Conservation (phyloP, 1,284 basidiomycete species). For the Megacollybia platyphylla region DNA sequence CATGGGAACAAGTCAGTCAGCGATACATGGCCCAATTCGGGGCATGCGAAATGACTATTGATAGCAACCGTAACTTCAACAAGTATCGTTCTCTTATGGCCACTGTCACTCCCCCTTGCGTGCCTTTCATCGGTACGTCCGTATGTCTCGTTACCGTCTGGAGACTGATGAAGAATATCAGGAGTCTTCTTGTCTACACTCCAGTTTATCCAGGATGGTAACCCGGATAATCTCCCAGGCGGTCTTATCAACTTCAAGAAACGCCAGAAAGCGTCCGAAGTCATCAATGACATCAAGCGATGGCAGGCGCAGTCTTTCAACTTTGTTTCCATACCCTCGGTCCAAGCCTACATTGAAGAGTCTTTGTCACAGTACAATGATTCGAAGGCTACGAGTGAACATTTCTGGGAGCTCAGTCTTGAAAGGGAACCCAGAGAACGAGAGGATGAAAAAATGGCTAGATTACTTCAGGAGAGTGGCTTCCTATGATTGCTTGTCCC, state of each 20-base stretch:
- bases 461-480: conserved; percentile 79
- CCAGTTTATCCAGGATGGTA: conserved; percentile 98
- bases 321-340: conserved; percentile 54
- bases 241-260: conserved; percentile 94
- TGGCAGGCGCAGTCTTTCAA: conserved; percentile 92
- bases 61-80: conserved; percentile 86
- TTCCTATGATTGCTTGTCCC: conserved; percentile 40
- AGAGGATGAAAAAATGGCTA: conserved; percentile 88
- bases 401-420: conserved; percentile 79
- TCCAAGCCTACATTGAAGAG: conserved; percentile 72
- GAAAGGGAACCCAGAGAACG: conserved; percentile 86
- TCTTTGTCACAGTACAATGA: conserved; percentile 61
- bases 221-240: conserved; percentile 74
- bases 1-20: conserved; percentile 85
- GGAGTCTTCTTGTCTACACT: conserved; percentile 93
- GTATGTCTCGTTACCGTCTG: conserved; percentile 1
- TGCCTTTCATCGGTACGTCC: conserved; percentile 86
- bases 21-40: conserved; percentile 58
- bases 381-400: conserved; percentile 48
- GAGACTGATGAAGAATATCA: conserved; percentile 16
- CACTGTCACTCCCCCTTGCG: conserved; percentile 84
- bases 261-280: conserved; percentile 85
- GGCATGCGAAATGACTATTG: conserved; percentile 73
- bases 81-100: conserved; percentile 84
- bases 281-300: conserved; percentile 92